Evolutionary conservation across 164 flowering plant genomes (phyloP), one percentile per base, ranked within the genome.

Genomic region (Houttuynia cordata): DNA sequence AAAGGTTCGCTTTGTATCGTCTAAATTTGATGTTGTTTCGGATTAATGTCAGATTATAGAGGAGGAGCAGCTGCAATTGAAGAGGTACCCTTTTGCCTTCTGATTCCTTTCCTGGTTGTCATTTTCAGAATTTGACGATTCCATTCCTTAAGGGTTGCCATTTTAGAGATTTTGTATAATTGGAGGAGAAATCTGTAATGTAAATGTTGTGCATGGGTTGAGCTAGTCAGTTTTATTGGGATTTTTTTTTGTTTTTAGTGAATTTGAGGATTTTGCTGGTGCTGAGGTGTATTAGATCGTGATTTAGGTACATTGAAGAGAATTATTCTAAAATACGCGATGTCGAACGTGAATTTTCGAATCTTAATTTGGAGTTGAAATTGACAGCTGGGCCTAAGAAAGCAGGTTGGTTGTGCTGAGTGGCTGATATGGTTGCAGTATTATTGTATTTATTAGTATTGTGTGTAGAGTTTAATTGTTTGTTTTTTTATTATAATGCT

Each of bases 301-400:
- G 10, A 40, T 40, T 6, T 71, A 94, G 99, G 75, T 88, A 88
- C 67, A 91, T 94, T 66, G 85, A 91, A 63, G 96, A 94, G 69
- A 94, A 94, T 57, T 94, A 91, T 67, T 75, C 96, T 21, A 93
- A 88, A 76, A 93, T 93, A 40, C 95, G 96, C 59, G 95, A 88
- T 82, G 93, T 94, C 61, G 99, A 94, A 63, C 70, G 86, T 41
- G 99, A 94, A 76, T 71, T 94, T 0, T 71, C 83, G 68, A 83
- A 76, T 77, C 97, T 91, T 57, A n/a, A 60, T 75, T 59, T 94
- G 74, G 97, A 94, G 68, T 68, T 94, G 86, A 94, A 94, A 70
- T 93, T 94, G 62, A 91, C 99, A 18, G 83, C 99, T 60, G 99
- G 97, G 8, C 93, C 99, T 20, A 94, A 88, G 69, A 87, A 91